A percentile compares a stretch with the other conserved stretches of the same genome.
Evolutionary conservation across 345 rosid species (phyloP).

Genomic region (Lepidium aucheri): DNA sequence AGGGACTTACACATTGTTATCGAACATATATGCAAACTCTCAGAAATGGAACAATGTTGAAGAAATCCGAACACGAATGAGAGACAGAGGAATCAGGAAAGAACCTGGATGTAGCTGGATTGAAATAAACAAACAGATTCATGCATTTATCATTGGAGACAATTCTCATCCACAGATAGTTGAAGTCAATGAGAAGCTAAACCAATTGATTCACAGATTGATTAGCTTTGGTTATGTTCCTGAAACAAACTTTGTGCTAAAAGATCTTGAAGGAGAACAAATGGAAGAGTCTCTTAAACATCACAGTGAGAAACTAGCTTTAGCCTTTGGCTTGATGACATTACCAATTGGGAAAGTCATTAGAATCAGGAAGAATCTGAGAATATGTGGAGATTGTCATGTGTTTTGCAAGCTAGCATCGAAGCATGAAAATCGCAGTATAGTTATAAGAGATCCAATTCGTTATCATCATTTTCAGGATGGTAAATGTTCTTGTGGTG

Average conservation of each 20-base stretch:
- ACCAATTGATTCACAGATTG: conserved; percentile 33
- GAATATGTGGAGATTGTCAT: conserved; percentile 70
- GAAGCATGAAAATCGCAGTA: conserved; percentile 38
- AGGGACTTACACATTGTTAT: conserved; percentile 54
- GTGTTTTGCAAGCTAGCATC: conserved; percentile 48
- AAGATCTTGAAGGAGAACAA: conserved; percentile 70
- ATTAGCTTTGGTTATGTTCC: conserved; percentile 48
- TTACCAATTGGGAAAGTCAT: conserved; percentile 35
- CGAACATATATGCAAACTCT: conserved; percentile 64
- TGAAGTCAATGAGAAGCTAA: conserved; percentile 36
- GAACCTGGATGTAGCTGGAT: conserved; percentile 78
- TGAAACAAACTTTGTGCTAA: conserved; percentile 53
- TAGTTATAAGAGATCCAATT: conserved; percentile 57
- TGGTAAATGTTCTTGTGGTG: conserved; percentile 62
- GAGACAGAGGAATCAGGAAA: conserved; percentile 41
- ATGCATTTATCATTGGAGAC: conserved; percentile 57
- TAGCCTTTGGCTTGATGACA: conserved; percentile 44
- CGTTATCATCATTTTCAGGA: conserved; percentile 57
- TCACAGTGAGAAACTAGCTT: conserved; percentile 66
- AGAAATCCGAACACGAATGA: conserved; percentile 41
- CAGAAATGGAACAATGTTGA: conserved; percentile 60
- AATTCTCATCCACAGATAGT: conserved; percentile 46
- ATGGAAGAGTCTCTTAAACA: conserved; percentile 51
- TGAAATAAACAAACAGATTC: conserved; percentile 56
- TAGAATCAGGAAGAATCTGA: conserved; percentile 56